Evolutionary conservation across 2,329 filamentous ascomycete genomes (phyloP).

Genomic region (Botrytis deweyae): DNA sequence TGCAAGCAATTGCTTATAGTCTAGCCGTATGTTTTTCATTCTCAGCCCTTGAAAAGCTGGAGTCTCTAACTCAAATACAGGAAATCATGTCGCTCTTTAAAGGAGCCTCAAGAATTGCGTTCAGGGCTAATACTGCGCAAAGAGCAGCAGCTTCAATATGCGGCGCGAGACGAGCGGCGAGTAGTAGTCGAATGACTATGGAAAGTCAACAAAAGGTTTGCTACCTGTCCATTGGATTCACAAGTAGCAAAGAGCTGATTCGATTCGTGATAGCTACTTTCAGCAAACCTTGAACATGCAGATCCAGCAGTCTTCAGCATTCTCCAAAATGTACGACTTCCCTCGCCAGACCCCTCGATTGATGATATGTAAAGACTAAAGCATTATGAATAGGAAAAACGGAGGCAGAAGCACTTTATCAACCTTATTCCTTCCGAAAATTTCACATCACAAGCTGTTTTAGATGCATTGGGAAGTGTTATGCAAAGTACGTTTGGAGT

Average conservation of each 20-base stretch:
- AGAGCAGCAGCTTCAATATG: conserved; percentile 29
- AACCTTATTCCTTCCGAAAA: conserved; percentile 96
- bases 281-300: conserved; percentile 74
- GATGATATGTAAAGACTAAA: conserved; percentile 15
- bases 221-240: not conserved
- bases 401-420: conserved; percentile 95
- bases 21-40: conserved; percentile 7
- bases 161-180: conserved; percentile 34
- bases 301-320: conserved; percentile 87
- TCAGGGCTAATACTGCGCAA: conserved; percentile 30
- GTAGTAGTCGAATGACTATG: conserved; percentile 32
- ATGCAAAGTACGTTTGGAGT: conserved; percentile 74
- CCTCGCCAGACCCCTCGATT: not conserved
- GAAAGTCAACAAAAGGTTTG: conserved; percentile 61
- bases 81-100: conserved; percentile 38
- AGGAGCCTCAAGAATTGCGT: conserved; percentile 33
- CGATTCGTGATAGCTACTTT: conserved; percentile 62
- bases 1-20: conserved; percentile 14
- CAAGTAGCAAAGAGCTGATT: conserved; percentile 22
- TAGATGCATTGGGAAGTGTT: conserved; percentile 87
- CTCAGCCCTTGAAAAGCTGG: not conserved
- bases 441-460: conserved; percentile 88
- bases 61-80: conserved; percentile 20
- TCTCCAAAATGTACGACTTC: conserved; percentile 71
- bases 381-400: conserved; percentile 70